These are phyloP conservation scores for Bauhinia variegata DNA, from an alignment of 306 rosid genomes.

Conservation along the genomic window DNA sequence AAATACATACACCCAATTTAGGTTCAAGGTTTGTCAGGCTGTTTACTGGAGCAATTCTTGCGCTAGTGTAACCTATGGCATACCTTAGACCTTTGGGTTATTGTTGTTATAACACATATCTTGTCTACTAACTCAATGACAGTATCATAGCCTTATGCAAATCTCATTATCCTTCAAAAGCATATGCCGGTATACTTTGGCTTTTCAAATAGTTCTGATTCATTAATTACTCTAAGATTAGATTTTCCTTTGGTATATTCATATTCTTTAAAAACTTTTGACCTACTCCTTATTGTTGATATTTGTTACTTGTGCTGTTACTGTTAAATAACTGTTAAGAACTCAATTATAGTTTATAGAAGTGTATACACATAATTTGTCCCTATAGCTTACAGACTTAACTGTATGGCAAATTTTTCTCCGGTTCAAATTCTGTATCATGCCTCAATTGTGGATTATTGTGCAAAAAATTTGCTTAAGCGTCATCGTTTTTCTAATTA, in stretches of 20 bases:
- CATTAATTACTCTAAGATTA: too few species aligned
- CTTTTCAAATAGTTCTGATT: too few species aligned
- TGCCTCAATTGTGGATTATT: too few species aligned
- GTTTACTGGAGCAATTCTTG: background rate
- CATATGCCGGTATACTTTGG: background rate
- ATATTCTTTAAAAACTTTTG: background rate
- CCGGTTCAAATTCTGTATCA: too few species aligned
- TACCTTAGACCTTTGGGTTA: background rate
- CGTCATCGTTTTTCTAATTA: too few species aligned
- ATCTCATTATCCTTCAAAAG: background rate
- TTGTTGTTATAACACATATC: background rate
- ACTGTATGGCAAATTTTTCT: too few species aligned
- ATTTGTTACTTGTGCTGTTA: background rate
- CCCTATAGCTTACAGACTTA: too few species aligned
- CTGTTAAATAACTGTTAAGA: background rate
- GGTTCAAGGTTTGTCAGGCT: background rate
- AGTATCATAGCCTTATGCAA: background rate
- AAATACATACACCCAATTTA: background rate
- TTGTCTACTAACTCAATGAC: conserved; percentile 1
- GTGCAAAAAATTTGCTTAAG: too few species aligned
- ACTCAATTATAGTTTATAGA: too few species aligned
- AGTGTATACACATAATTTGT: too few species aligned
- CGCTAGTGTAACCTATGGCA: too few species aligned
- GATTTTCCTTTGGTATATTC: background rate
- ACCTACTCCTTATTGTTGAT: background rate